These are phyloP conservation scores for Cladophialophora immunda DNA, from an alignment of 2,329 filamentous ascomycete genomes.

Conservation along the genomic window DNA sequence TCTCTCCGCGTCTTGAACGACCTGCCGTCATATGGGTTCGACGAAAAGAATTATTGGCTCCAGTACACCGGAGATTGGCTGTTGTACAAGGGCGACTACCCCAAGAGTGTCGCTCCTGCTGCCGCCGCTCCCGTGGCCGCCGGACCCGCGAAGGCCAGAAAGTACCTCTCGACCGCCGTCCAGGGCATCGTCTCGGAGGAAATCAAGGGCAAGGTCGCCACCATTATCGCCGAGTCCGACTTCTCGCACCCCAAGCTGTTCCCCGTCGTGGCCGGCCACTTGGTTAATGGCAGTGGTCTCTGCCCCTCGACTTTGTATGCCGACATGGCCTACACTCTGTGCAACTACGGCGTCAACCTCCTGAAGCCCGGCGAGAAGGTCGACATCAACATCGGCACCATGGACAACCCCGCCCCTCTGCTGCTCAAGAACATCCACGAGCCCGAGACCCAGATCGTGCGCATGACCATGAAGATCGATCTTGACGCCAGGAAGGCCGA, in stretches of 20 bases:
- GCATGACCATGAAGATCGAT: slow-evolving; percentile 39
- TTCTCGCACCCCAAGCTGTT: slow-evolving; percentile 70
- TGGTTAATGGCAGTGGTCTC: slow-evolving; percentile 72
- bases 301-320: slow-evolving; percentile 71
- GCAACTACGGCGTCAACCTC: slow-evolving; percentile 61
- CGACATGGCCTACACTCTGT: slow-evolving; percentile 71
- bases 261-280: slow-evolving; percentile 69
- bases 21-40: slow-evolving; percentile 74
- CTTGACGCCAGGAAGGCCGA: slow-evolving; percentile 41
- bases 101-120: slow-evolving; percentile 49
- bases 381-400: slow-evolving; percentile 41
- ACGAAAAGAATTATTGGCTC: slow-evolving; percentile 77
- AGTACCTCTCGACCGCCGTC: slow-evolving; percentile 71
- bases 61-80: slow-evolving; percentile 77
- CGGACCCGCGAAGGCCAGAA: slow-evolving; percentile 57
- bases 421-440: slow-evolving; percentile 42
- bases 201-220: slow-evolving; percentile 66
- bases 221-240: slow-evolving; percentile 71
- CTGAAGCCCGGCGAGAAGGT: slow-evolving; percentile 41
- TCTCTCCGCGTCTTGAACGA: slow-evolving; percentile 66
- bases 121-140: slow-evolving; percentile 49
- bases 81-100: slow-evolving; percentile 70
- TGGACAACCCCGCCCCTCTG: slow-evolving; percentile 42
- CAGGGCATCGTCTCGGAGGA: slow-evolving; percentile 71
- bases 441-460: slow-evolving; percentile 40